Evolutionary conservation across 805 yeast genomes (phyloP), one percentile per base, ranked within the genome.

Genomic region (Barnettozyma sucrosica): DNA sequence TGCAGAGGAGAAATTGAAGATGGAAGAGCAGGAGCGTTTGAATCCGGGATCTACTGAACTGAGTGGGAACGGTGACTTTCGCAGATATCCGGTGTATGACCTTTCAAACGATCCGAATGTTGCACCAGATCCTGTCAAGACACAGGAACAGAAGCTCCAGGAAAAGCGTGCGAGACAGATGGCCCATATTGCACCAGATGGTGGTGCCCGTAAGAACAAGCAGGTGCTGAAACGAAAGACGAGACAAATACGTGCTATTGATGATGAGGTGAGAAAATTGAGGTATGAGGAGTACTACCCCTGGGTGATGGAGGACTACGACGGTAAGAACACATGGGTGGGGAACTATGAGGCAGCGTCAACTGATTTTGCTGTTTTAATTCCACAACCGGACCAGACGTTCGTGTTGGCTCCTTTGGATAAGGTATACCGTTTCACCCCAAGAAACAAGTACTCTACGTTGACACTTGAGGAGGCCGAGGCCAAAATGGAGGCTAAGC

Each of bases 261-360:
- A 89, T 59, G 98, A 90, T 57, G 79, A 79, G 8, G 90, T 88
- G 51, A 77, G 92, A 52, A 84, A 81, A 61, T 71, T 93, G 52
- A 75, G 98, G 62, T 93, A 92, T 63, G 99, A 93, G 68, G 99
- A 93, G 67, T 88, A 84, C 64, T 92, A 87, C 59, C 99, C 99
- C 0, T 93, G 99, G 99, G 96, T 93, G 16, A 71, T 93, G 74
- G 99, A 93, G 68, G 99, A 93, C 67, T 92, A 86, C 64, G 97
- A 89, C 60, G 96, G 96, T 41, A 76, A 79, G 51, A 92, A 93
- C 62, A 92, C 95, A 0, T 93, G 88, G 85, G 97, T 90, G 18
- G 97, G 98, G 33, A 85, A 83, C 56, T 93, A 88, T 67, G 99
- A 93, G 69, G 98, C 97, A 1, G 84, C 83, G 30, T 77, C 79